A percentile compares a stretch with the other conserved stretches of the same genome.
Evolutionary conservation across 2,329 filamentous ascomycete species (phyloP).

Genomic region (Penicillium fuscoglaucum): DNA sequence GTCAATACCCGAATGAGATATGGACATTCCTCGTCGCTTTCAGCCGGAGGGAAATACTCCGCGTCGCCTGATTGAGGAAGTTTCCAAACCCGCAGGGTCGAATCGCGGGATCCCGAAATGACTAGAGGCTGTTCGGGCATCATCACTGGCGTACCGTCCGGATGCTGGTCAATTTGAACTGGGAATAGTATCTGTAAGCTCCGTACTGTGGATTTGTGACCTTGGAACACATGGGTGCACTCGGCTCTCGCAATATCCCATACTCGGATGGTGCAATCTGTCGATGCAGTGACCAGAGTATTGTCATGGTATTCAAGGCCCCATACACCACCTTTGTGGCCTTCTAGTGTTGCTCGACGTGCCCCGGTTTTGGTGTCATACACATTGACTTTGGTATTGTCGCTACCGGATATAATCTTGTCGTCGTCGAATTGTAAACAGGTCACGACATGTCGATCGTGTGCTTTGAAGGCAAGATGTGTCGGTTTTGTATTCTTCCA

Average conservation of each 20-base stretch:
- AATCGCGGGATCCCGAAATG: conserved; percentile 95
- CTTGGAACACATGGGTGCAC: conserved; percentile 93
- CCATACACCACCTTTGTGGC: conserved; percentile 97
- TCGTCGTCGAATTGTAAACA: conserved; percentile 97
- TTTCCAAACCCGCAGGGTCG: conserved; percentile 92
- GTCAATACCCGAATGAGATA: conserved; percentile 87
- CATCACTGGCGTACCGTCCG: conserved; percentile 72
- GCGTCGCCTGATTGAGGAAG: conserved; percentile 77
- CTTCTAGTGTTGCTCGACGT: conserved; percentile 76
- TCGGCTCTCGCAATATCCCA: conserved; percentile 95
- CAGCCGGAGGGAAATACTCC: conserved; percentile 72
- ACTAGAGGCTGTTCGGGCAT: conserved; percentile 93
- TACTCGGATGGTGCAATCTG: conserved; percentile 94
- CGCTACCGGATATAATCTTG: conserved; percentile 96
- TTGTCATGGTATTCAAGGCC: conserved; percentile 95
- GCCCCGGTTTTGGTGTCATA: conserved; percentile 95
- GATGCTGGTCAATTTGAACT: conserved; percentile 68
- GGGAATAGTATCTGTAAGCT: conserved; percentile 94
- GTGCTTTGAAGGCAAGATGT: conserved; percentile 91
- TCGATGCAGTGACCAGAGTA: conserved; percentile 95
- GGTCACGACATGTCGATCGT: conserved; percentile 93
- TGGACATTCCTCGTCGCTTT: conserved; percentile 73
- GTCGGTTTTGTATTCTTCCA: conserved; percentile 75
- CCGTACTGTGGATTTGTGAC: conserved; percentile 93
- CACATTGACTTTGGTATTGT: conserved; percentile 95